Conservation (phyloP, 352 stramenopile genomes). For the Phytophthora sp. region DNA sequence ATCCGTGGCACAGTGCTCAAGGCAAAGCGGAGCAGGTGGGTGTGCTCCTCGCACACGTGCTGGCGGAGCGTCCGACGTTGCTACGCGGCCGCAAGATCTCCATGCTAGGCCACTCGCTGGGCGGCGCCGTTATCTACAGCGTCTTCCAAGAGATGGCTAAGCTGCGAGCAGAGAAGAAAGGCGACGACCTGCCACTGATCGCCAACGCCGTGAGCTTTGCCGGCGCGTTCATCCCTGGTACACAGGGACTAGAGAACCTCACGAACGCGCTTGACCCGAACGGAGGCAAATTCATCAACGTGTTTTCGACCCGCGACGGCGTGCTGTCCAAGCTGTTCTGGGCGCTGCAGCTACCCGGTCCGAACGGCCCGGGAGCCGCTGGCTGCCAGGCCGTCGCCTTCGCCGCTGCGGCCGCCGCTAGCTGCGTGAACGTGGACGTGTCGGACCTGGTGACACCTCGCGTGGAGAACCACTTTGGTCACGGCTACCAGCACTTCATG, state of each 20-base stretch:
- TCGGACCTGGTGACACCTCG: slow-evolving; percentile 63
- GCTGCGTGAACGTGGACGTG: slow-evolving; percentile 70
- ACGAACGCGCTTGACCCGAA: slow-evolving; percentile 40
- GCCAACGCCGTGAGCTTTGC: slow-evolving; percentile 74
- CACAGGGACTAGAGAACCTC: slow-evolving; percentile 46
- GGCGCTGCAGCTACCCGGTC: slow-evolving; percentile 56
- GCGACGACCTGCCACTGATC: slow-evolving; percentile 32
- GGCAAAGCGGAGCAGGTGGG: slow-evolving; percentile 82
- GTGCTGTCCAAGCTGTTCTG: slow-evolving; percentile 83
- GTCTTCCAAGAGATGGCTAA: slow-evolving; percentile 69
- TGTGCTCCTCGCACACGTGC: slow-evolving; percentile 69
- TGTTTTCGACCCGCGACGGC: slow-evolving; percentile 76
- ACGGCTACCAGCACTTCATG: slow-evolving; percentile 83
- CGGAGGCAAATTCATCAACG: slow-evolving; percentile 72
- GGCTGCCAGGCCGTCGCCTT: slow-evolving; percentile 56
- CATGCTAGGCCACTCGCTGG: slow-evolving; percentile 82
- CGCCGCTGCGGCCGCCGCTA: slow-evolving; percentile 16
- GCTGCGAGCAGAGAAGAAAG: slow-evolving; percentile 35
- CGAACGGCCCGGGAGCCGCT: slow-evolving; percentile 47
- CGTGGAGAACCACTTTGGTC: slow-evolving; percentile 77
- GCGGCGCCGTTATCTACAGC: slow-evolving; percentile 78
- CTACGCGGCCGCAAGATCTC: slow-evolving; percentile 61
- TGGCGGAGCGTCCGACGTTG: slow-evolving; percentile 58
- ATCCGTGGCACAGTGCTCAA: slow-evolving; percentile 87
- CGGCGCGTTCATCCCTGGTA: slow-evolving; percentile 62